Evolutionary conservation across 306 rosid genomes (phyloP).

Genomic region (Sicyos edulis): DNA sequence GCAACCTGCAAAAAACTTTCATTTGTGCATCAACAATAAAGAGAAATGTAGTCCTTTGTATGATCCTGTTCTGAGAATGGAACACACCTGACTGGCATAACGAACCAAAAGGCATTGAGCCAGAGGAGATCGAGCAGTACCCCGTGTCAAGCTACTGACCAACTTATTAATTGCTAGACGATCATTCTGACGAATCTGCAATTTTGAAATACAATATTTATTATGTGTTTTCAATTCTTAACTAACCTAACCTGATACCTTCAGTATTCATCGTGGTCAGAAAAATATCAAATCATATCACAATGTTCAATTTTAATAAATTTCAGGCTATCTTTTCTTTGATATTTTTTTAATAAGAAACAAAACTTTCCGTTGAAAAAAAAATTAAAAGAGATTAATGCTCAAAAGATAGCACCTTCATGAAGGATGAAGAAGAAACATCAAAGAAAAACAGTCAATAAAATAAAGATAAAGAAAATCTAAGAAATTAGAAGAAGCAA

Average conservation of each 20-base stretch:
- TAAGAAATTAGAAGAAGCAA: too few species aligned
- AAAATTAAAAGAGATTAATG: too few species aligned
- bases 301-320: conserved; percentile 7
- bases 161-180: conserved; percentile 95
- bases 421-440: too few species aligned
- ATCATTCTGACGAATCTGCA: conserved; percentile 96
- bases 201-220: conserved; percentile 21
- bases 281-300: conserved; percentile 7
- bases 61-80: conserved; percentile 9
- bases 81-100: conserved; percentile 80
- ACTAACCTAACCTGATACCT: not conserved
- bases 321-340: not conserved
- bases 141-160: conserved; percentile 95
- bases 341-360: too few species aligned
- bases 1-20: conserved; percentile 53
- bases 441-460: too few species aligned
- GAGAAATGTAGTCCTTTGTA: conserved; percentile 15
- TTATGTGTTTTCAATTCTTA: conserved; percentile 11
- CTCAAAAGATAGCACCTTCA: too few species aligned
- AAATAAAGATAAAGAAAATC: too few species aligned
- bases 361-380: too few species aligned
- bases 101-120: conserved; percentile 96
- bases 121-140: conserved; percentile 88
- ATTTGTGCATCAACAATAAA: conserved; percentile 15
- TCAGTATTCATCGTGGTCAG: not conserved